Base-by-base conservation (phyloP, 2,329 filamentous ascomycete genomes). In the Neonectria hederae region DNA sequence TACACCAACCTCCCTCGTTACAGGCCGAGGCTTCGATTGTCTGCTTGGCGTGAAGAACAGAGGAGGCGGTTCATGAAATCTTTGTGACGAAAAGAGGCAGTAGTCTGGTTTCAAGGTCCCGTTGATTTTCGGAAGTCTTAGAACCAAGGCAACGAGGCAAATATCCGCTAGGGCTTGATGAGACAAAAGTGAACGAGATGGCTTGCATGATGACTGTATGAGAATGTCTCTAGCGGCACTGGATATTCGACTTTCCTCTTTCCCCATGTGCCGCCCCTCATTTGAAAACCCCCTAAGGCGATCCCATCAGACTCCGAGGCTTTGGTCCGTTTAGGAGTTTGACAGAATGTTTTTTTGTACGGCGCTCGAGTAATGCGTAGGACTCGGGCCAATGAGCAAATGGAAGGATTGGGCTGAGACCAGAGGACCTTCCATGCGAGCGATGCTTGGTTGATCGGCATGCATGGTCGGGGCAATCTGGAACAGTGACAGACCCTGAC, bases 401-500 rank as follows among this genome's bases (percentile, higher is more conserved):
- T 17, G 13, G 7, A 28, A 28, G 26, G 19, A 17, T 19, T 9
- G n/a, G 10, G 48, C 11, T 32, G 46, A 11, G 24, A 17, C 46
- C 21, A 45, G 40, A 45, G 9, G 17, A 24, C 7, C 3, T 30
- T 30, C 46, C 14, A 49, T 26, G 22, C 21, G 43, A 46, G 43
- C 11, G 21, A 24, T 28, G 4, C 26, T 13, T 32, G 28, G 48
- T 5, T 21, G 48, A 51, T 51, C 48, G n/a, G 48, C 48, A 19
- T 32, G 48, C 48, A 32, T 32, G n/a, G n/a, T 35, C 54, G 30
- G 49, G 28, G 26, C 28, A 51, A 57, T 40, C 43, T 46, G 54
- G 54, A 48, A 49, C 43, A 10, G 42, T 49, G 28, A 19, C n/a
- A 57, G 38, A n/a, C 38, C n/a, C 38, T 40, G n/a, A 9, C 38